Conservation (phyloP, 2,329 filamentous ascomycete species). For the Xylariaceae sp. region DNA sequence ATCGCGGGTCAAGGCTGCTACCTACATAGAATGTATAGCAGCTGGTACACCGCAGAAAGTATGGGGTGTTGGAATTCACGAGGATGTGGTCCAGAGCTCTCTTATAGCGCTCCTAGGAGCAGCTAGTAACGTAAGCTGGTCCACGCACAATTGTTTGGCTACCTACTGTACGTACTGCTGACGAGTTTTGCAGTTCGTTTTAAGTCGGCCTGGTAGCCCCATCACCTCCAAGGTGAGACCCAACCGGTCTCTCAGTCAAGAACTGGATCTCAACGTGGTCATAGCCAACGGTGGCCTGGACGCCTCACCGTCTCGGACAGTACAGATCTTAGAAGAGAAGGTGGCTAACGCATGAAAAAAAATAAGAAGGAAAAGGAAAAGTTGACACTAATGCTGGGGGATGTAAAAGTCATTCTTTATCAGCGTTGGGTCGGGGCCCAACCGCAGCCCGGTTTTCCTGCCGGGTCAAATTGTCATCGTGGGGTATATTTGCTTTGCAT, state of each 20-base stretch:
- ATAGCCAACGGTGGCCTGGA: slow-evolving; percentile 26
- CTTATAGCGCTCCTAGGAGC: slow-evolving; percentile 81
- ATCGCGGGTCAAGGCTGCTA: slow-evolving; percentile 83
- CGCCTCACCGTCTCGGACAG: slow-evolving; percentile 27
- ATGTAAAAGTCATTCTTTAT: slow-evolving; percentile 13
- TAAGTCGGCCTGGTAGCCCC: slow-evolving; percentile 65
- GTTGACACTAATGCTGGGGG: not conserved
- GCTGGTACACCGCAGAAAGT: slow-evolving; percentile 65
- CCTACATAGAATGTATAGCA: slow-evolving; percentile 85
- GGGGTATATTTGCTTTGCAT: not conserved
- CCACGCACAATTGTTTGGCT: not conserved
- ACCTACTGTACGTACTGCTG: not conserved
- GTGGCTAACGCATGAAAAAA: slow-evolving; percentile 34
- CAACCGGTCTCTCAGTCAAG: slow-evolving; percentile 43
- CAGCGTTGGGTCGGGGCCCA: not conserved
- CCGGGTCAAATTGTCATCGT: not conserved
- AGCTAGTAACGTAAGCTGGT: slow-evolving; percentile 70
- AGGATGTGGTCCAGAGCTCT: slow-evolving; percentile 87
- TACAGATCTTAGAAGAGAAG: slow-evolving; percentile 39
- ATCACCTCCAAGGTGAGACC: slow-evolving; percentile 57
- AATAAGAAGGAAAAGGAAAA: not conserved
- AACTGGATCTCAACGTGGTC: slow-evolving; percentile 36
- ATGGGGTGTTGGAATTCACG: slow-evolving; percentile 89
- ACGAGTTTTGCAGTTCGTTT: slow-evolving; percentile 57
- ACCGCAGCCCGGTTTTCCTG: not conserved